Base-by-base conservation (phyloP, 257 asterid genomes). In the Rauvolfia tetraphylla region DNA sequence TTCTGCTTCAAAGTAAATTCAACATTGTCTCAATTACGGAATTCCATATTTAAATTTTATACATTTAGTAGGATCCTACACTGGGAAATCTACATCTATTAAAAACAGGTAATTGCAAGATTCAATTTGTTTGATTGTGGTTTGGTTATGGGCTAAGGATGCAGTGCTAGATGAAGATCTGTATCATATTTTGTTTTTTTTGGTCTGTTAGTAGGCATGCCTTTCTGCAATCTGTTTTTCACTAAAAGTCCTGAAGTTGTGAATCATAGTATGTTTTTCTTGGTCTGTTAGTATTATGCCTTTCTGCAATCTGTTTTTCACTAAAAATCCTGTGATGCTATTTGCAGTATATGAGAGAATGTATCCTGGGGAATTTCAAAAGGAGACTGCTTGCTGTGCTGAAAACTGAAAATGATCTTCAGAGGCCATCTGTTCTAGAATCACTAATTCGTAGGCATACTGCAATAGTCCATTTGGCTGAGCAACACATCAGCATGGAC, bases 401-500 rank as follows among this genome's bases (percentile, higher is more conserved):
- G 79, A 95, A 91, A 88, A 88, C 90, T n/a, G 99, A 93, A 83
- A 87, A 95, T 56, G 99, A 95, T 89, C 95, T 92, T 76, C 99
- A 95, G 80, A 87, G 99, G 72, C 97, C 99, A 57, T 90, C 98
- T 49, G 92, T 95, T 76, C 84, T 92, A 48, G 97, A 90, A 82
- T 86, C 96, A 58, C 90, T 95, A 71, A 89, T 95, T 68, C 98
- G 73, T 73, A 88, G 99, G 61, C 99, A 95, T 84, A 90, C 93
- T 71, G 79, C 96, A 71, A 93, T 95, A 74, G 87, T 92, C 76
- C 97, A 93, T 88, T 88, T 95, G 69, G 96, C 98, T 11, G 99
- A 95, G 91, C 99, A 95, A 77, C 99, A 95, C 72, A 89, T 95
- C 79, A 95, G 97, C 88, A 95, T 95, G 99, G 98, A 95, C 89